Base-by-base conservation (phyloP, 2,329 filamentous ascomycete species). In the Botryotinia calthae region DNA sequence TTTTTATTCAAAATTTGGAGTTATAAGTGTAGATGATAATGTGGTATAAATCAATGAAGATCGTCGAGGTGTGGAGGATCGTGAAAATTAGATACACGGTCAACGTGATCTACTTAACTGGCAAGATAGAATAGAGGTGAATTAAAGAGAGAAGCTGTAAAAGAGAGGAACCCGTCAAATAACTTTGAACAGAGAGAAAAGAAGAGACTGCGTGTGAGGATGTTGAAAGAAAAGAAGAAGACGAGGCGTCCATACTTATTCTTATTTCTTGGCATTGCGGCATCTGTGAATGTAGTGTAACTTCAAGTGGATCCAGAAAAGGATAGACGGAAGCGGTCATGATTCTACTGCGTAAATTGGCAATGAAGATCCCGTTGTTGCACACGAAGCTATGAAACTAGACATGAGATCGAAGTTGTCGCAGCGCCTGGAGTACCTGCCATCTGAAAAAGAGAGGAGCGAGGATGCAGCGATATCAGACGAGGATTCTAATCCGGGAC, bases 41-140 rank as follows among this genome's bases (percentile, higher is more conserved):
- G 73, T 71, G 73, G 73, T 76, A 76, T 75, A 73, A 79, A 77
- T 75, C 76, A 78, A 75, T 78, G 77, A 73, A 76, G 76, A 77
- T 79, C 79, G 79, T 80, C 71, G 78, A 80, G 79, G 79, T 76
- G 79, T 79, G 72, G 46, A 69, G 66, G 71, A 56, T 75, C 65
- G 65, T 70, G 68, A 79, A 56, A 78, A 64, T 77, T 77, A 79
- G 78, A 81, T 79, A 72, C 79, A 79, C 79, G 79, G 71, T 81
- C 79, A 79, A 81, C 79, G 79, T 78, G 79, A 80, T 80, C 79
- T 79, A 74, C 78, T 81, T 79, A 79, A 79, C 77, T 76, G 78
- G 77, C 80, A 81, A 78, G 76, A 74, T 73, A 76, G 76, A 75
- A 74, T 73, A 75, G 72, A 71, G 74, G 42, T 58, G 20, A 71